A percentile compares a stretch with the other conserved stretches of the same genome.
Evolutionary conservation across 495 filamentous ascomycete genomes (phyloP).

Genomic region (Penicillium arizonense): DNA sequence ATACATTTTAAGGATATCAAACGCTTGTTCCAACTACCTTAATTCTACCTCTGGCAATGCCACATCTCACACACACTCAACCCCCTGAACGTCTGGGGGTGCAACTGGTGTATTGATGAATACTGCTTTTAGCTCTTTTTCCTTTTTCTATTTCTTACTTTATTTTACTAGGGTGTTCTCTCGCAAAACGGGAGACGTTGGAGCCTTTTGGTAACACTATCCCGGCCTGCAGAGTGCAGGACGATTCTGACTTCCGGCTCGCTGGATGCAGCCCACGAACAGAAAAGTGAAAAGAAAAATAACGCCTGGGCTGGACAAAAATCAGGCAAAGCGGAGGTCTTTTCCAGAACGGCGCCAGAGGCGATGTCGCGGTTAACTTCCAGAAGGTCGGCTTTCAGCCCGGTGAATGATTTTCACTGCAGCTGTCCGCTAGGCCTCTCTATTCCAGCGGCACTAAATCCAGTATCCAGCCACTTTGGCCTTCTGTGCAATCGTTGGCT

Average conservation of each 20-base stretch:
- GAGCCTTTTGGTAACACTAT: conserved; percentile 18
- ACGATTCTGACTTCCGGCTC: conserved; percentile 15
- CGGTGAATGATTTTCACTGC: conserved; percentile 12
- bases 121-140: not conserved
- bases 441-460: conserved; percentile 19
- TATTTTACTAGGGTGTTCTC: not conserved
- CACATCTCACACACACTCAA: not conserved
- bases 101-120: not conserved
- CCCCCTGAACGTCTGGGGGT: not conserved
- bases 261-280: conserved; percentile 11
- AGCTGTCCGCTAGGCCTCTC: conserved; percentile 8
- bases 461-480: conserved; percentile 20
- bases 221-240: conserved; percentile 14
- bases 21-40: conserved; percentile 20
- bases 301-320: conserved; percentile 2
- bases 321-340: not conserved
- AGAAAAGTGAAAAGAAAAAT: conserved; percentile 1
- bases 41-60: not conserved
- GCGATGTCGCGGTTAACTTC: conserved; percentile 7
- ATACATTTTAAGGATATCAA: conserved; percentile 13
- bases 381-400: conserved; percentile 7
- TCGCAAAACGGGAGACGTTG: conserved; percentile 14
- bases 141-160: not conserved
- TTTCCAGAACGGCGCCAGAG: not conserved
- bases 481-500: conserved; percentile 19